These are phyloP conservation scores for Asterophora parasitica DNA, from an alignment of 768 basidiomycete genomes.

Conservation along the genomic window DNA sequence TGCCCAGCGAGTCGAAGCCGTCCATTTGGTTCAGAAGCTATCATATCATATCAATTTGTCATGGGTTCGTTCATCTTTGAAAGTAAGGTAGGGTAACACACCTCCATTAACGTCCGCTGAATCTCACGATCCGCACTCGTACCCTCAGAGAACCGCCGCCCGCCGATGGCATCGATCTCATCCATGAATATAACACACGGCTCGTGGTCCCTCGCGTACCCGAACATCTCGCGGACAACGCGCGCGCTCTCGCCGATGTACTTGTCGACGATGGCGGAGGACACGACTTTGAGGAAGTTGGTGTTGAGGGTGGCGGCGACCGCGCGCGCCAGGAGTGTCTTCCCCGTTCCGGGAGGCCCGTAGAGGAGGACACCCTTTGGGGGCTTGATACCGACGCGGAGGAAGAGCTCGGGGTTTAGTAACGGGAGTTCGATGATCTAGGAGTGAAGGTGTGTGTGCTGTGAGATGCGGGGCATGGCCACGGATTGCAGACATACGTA, in stretches of 20 bases:
- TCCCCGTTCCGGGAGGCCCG: conserved; percentile 95
- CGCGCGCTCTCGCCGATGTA: conserved; percentile 98
- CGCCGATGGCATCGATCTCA: conserved; percentile 97
- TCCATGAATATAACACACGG: conserved; percentile 99
- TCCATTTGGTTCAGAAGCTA: conserved; percentile 99
- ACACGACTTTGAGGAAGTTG: conserved; percentile 98
- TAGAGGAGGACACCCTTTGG: conserved; percentile 96
- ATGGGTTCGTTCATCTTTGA: not conserved
- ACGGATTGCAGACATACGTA: conserved; percentile 29
- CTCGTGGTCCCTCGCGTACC: conserved; percentile 95
- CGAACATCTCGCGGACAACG: conserved; percentile 97
- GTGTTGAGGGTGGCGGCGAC: conserved; percentile 94
- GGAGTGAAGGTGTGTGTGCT: not conserved
- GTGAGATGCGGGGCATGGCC: not conserved
- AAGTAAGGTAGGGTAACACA: conserved; percentile 19
- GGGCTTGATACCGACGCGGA: conserved; percentile 93
- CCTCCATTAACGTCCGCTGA: conserved; percentile 97
- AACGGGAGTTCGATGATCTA: conserved; percentile 95
- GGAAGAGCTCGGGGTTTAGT: conserved; percentile 89
- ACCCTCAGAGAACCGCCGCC: conserved; percentile 82
- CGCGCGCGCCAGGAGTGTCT: conserved; percentile 91
- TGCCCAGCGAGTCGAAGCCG: conserved; percentile 95
- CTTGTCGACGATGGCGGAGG: conserved; percentile 96
- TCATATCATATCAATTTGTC: not conserved
- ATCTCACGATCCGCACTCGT: conserved; percentile 98